A percentile compares a stretch with the other conserved stretches of the same genome.
phyloP scores from a whole-genome alignment of 1,139 yeast species.

The Yamadazyma dendronema region DNA sequence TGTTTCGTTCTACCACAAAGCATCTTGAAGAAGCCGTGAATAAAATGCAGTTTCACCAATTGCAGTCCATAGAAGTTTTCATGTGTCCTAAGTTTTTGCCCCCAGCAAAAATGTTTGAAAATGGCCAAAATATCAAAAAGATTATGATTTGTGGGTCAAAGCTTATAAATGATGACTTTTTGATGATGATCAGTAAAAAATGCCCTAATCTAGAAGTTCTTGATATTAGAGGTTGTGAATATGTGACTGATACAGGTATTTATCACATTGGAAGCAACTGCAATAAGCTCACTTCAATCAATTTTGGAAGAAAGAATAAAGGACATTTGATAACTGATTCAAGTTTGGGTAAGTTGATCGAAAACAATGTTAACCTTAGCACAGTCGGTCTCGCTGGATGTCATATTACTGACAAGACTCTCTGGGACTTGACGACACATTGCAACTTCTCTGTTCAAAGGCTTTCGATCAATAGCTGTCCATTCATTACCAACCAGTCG shows the following conservation, averaged over 20 bases:
- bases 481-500: conserved; percentile 60
- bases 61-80: conserved; percentile 74
- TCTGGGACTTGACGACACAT: conserved; percentile 75
- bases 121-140: conserved; percentile 43
- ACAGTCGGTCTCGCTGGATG: conserved; percentile 94
- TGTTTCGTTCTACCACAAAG: conserved; percentile 30
- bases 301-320: conserved; percentile 75
- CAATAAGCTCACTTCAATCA: conserved; percentile 52
- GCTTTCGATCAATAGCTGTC: conserved; percentile 77
- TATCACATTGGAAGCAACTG: conserved; percentile 64
- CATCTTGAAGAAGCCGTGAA: conserved; percentile 22
- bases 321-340: conserved; percentile 72
- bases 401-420: conserved; percentile 65
- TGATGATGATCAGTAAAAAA: conserved; percentile 48
- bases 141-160: conserved; percentile 76
- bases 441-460: conserved; percentile 61
- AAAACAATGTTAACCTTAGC: conserved; percentile 50
- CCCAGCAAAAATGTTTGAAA: conserved; percentile 41
- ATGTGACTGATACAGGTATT: conserved; percentile 72
- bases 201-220: conserved; percentile 63
- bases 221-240: conserved; percentile 85
- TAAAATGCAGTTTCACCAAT: conserved; percentile 41
- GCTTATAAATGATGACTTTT: conserved; percentile 57
- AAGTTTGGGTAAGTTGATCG: conserved; percentile 57
- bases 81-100: conserved; percentile 78